phyloP scores from a whole-genome alignment of 352 stramenopile species.

The Halophytophthora batemanensis region DNA sequence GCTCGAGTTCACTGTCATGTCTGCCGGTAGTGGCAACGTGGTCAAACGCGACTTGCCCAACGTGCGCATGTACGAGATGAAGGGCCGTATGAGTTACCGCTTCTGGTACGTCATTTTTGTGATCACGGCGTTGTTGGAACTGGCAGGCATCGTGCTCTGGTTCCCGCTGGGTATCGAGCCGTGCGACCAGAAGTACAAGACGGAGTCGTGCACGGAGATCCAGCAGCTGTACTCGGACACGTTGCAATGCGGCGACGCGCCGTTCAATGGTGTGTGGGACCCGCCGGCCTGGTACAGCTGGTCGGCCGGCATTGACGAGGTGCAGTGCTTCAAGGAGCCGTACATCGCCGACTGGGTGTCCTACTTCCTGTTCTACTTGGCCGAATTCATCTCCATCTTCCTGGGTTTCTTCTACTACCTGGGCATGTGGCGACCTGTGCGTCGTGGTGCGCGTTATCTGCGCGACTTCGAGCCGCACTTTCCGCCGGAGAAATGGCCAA shows the following conservation, averaged over 20 bases:
- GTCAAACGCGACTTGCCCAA: constrained; percentile 82
- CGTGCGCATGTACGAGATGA: constrained; percentile 92
- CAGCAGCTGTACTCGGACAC: constrained; percentile 45
- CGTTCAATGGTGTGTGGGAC: constrained; percentile 74
- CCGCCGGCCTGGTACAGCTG: constrained; percentile 66
- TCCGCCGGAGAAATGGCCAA: constrained; percentile 87
- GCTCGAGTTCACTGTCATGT: constrained; percentile 77
- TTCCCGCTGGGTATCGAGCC: constrained; percentile 53
- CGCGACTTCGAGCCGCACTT: constrained; percentile 90
- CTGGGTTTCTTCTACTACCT: constrained; percentile 88
- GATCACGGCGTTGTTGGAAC: constrained; percentile 40
- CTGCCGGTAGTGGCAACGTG: constrained; percentile 59
- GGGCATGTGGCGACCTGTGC: constrained; percentile 89
- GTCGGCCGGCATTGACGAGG: constrained; percentile 51
- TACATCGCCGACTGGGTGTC: constrained; percentile 59
- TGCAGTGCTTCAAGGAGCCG: constrained; percentile 64
- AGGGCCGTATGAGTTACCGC: constrained; percentile 57
- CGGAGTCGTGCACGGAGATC: constrained; percentile 47
- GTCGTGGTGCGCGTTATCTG: constrained; percentile 83
- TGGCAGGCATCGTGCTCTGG: constrained; percentile 78
- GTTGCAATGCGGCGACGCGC: constrained; percentile 47
- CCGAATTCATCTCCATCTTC: constrained; percentile 88
- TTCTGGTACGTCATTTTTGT: constrained; percentile 87
- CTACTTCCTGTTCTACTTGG: constrained; percentile 86
- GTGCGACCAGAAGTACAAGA: constrained; percentile 60